Evolutionary conservation across 176 grass and related monocot genomes (phyloP).

Genomic region (Pharus latifolius): DNA sequence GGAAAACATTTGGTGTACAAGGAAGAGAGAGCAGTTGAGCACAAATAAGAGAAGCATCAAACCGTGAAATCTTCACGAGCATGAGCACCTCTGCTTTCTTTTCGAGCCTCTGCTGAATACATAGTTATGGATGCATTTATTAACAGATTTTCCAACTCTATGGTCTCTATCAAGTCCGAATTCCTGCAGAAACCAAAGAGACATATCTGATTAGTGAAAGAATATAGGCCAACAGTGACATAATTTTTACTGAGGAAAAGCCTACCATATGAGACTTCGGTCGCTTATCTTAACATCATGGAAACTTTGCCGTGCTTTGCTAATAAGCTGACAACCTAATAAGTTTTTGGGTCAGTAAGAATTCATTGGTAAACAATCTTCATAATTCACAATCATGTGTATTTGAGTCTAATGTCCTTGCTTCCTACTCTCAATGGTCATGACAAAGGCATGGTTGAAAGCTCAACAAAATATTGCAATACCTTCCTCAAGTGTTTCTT

Average conservation of each 20-base stretch:
- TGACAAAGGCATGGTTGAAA: background rate
- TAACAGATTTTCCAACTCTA: slow-evolving; percentile 87
- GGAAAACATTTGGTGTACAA: background rate
- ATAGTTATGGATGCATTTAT: slow-evolving; percentile 96
- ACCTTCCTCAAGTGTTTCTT: slow-evolving; percentile 75
- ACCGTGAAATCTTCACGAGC: slow-evolving; percentile 96
- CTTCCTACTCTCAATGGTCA: background rate
- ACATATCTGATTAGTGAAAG: background rate
- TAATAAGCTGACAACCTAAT: slow-evolving; percentile 51
- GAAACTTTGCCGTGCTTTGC: slow-evolving; percentile 47
- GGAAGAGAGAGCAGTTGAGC: background rate
- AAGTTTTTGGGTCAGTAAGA: background rate
- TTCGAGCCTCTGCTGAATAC: slow-evolving; percentile 87
- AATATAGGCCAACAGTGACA: slow-evolving; percentile 7
- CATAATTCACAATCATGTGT: background rate
- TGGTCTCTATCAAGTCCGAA: slow-evolving; percentile 88
- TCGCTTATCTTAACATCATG: slow-evolving; percentile 49
- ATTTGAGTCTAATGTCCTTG: background rate
- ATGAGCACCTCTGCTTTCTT: slow-evolving; percentile 93
- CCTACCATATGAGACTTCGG: slow-evolving; percentile 66
- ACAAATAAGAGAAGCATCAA: background rate
- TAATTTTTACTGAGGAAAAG: background rate
- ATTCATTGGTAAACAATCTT: background rate
- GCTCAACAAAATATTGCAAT: background rate
- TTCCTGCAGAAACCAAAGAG: slow-evolving; percentile 49